phyloP scores from a whole-genome alignment of 192 early-diverging fungal genomes.

The Umbelopsis ramanniana region DNA sequence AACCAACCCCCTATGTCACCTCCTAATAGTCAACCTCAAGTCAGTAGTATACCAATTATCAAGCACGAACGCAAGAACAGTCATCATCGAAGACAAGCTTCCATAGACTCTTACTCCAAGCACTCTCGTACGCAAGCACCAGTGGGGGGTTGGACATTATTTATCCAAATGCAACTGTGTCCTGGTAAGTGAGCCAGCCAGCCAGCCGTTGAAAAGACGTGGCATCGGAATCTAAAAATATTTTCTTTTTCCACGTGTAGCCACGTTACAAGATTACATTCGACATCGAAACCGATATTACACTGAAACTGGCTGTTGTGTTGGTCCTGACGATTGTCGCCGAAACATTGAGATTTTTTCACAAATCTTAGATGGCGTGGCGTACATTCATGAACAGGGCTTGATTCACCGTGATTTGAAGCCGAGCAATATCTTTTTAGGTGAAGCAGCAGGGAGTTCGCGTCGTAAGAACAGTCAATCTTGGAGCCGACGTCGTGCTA shows the following conservation, averaged over 20 bases:
- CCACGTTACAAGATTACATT: slow-evolving; percentile 72
- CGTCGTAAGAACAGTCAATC: background rate
- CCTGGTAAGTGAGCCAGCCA: slow-evolving; percentile 46
- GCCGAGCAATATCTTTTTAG: slow-evolving; percentile 72
- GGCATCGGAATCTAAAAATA: background rate
- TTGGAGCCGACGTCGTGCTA: background rate
- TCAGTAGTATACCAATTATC: slow-evolving; percentile 16
- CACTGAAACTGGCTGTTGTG: slow-evolving; percentile 29
- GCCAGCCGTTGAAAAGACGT: background rate
- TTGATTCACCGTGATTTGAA: slow-evolving; percentile 82
- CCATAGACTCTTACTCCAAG: slow-evolving; percentile 9
- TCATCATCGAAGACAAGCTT: background rate
- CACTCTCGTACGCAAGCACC: background rate
- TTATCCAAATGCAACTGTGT: slow-evolving; percentile 96
- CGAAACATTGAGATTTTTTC: slow-evolving; percentile 60
- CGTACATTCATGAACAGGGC: slow-evolving; percentile 70
- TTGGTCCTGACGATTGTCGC: slow-evolving; percentile 18
- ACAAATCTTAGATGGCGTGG: slow-evolving; percentile 79
- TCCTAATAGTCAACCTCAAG: slow-evolving; percentile 11
- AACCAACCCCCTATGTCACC: background rate
- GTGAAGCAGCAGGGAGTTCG: slow-evolving; percentile 28
- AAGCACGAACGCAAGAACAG: background rate
- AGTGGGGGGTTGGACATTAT: slow-evolving; percentile 55
- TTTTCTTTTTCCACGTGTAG: slow-evolving; percentile 9
- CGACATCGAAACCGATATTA: slow-evolving; percentile 29